A percentile compares a stretch with the other conserved stretches of the same genome.
These are phyloP conservation scores for Ceratobasidium sp. DNA, from an alignment of 1,284 basidiomycete genomes.

Conservation along the genomic window DNA sequence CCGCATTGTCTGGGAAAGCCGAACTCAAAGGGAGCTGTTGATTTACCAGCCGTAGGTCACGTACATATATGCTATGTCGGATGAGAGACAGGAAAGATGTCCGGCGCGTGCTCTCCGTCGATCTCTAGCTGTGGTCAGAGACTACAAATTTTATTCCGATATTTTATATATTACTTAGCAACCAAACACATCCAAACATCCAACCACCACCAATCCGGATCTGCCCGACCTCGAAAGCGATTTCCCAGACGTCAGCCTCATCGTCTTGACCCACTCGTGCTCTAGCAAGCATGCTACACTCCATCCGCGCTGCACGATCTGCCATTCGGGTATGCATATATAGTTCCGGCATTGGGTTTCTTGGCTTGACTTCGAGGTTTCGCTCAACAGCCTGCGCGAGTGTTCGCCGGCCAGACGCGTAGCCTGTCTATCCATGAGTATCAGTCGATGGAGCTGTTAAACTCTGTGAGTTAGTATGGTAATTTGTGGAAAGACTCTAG, in stretches of 20 bases:
- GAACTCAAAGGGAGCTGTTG: conserved; percentile 81
- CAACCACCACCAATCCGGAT: conserved; percentile 18
- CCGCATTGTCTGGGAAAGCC: conserved; percentile 66
- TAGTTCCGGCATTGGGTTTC: neutral
- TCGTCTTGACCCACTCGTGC: conserved; percentile 6
- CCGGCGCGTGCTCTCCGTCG: conserved; percentile 34
- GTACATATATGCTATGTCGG: conserved; percentile 40
- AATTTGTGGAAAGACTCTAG: neutral
- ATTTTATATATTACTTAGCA: neutral
- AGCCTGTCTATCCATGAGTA: conserved; percentile 99
- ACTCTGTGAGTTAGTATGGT: conserved; percentile 70
- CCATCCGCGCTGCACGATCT: conserved; percentile 28
- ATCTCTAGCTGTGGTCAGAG: conserved; percentile 35
- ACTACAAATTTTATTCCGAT: conserved; percentile 24
- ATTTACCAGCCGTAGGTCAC: conserved; percentile 31
- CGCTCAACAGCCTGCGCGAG: conserved; percentile 32
- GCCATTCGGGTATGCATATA: conserved; percentile 40
- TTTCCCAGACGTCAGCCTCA: conserved; percentile 35
- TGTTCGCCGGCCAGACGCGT: conserved; percentile 84
- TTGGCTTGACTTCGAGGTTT: neutral
- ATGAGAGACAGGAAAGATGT: conserved; percentile 46
- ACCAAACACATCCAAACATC: conserved; percentile 19
- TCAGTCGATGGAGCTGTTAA: conserved; percentile 94
- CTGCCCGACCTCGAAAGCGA: conserved; percentile 30
- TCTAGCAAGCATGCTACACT: conserved; percentile 29